A percentile compares a stretch with the other conserved stretches of the same genome.
phyloP scores from a whole-genome alignment of 129 eudicot species.

The Artemisia argyi region DNA sequence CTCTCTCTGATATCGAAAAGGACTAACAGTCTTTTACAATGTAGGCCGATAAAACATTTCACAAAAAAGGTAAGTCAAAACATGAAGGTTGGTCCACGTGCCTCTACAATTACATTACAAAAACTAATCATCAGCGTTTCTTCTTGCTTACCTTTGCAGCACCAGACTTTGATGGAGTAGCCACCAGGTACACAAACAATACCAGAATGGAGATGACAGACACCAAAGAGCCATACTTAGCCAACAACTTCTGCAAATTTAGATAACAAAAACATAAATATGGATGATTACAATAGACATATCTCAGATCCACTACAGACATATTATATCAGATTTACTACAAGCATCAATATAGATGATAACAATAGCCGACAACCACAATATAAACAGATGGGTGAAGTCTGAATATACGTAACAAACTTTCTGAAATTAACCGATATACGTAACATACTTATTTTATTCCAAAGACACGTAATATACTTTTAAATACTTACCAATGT shows the following conservation, averaged over 20 bases:
- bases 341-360: neutral
- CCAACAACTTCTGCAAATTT: constrained; percentile 48
- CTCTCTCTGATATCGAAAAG: neutral
- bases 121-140: constrained; percentile 19
- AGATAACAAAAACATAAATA: neutral
- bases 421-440: too few relatives aligned
- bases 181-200: constrained; percentile 38
- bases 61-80: constrained; percentile 10
- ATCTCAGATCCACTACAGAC: neutral
- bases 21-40: constrained; percentile 13
- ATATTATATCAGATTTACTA: neutral
- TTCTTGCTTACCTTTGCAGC: constrained; percentile 50
- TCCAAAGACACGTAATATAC: too few relatives aligned
- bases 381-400: neutral
- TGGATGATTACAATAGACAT: neutral
- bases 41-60: constrained; percentile 22
- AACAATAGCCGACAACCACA: neutral
- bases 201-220: constrained; percentile 46
- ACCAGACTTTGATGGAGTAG: constrained; percentile 37
- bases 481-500: too few relatives aligned
- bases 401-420: too few relatives aligned
- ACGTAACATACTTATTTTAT: too few relatives aligned
- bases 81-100: neutral
- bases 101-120: constrained; percentile 7
- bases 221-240: constrained; percentile 41